A percentile compares a stretch with the other conserved stretches of the same genome.
phyloP scores from a whole-genome alignment of 495 filamentous ascomycete genomes.

The Umbilicaria muhlenbergii region DNA sequence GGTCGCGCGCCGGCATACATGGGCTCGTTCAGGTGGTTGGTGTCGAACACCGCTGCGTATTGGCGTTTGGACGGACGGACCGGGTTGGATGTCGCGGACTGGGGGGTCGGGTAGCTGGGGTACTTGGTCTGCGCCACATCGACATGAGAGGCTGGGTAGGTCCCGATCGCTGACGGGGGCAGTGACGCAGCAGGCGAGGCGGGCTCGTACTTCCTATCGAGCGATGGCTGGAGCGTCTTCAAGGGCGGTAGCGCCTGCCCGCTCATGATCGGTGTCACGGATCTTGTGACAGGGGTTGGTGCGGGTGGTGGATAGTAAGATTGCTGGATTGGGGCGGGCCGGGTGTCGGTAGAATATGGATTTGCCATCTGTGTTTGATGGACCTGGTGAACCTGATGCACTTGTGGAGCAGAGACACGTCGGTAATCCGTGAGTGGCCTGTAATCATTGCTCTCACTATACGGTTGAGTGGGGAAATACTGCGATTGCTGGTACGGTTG shows the following conservation, averaged over 20 bases:
- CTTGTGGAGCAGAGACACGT: slow-evolving; percentile 1
- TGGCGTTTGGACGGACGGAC: slow-evolving; percentile 5
- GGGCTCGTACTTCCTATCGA: slow-evolving; percentile 6
- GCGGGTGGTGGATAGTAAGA: slow-evolving; percentile 4
- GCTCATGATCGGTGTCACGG: slow-evolving; percentile 5
- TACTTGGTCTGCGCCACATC: background rate
- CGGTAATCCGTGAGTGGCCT: slow-evolving; percentile 1
- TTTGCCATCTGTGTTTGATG: slow-evolving; percentile 2
- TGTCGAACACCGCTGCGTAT: slow-evolving; percentile 9
- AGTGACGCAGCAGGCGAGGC: slow-evolving; percentile 3
- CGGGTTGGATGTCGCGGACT: background rate
- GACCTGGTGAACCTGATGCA: slow-evolving; percentile 1
- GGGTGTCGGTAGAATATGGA: slow-evolving; percentile 5
- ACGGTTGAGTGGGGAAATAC: slow-evolving; percentile 5
- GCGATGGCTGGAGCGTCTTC: slow-evolving; percentile 1
- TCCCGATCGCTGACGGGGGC: background rate
- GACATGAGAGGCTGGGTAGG: background rate
- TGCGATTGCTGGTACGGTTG: slow-evolving; percentile 7
- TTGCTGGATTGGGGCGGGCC: slow-evolving; percentile 3
- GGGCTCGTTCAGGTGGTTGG: slow-evolving; percentile 4
- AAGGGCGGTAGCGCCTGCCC: slow-evolving; percentile 5
- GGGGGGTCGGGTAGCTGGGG: background rate
- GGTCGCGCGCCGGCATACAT: slow-evolving; percentile 12
- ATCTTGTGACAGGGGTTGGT: slow-evolving; percentile 2
- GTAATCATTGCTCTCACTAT: slow-evolving; percentile 3